Conservation (phyloP, 2,329 filamentous ascomycete genomes). For the Aspergillus pseudotamarii region DNA sequence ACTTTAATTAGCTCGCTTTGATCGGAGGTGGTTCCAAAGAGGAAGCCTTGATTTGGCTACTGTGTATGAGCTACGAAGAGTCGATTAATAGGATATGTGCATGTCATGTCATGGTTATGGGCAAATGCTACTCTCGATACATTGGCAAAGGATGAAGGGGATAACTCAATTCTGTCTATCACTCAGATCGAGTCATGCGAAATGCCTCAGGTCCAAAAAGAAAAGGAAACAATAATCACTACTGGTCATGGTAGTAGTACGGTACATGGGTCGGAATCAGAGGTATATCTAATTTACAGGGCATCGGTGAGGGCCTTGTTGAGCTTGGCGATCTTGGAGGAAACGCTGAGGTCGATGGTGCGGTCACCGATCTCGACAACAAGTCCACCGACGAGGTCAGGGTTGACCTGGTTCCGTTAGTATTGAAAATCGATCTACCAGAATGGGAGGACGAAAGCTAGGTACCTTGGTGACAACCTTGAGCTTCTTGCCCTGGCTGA, state of each 20-base stretch:
- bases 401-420: slow-evolving; percentile 69
- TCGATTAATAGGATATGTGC: neutral
- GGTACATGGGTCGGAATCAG: slow-evolving; percentile 17
- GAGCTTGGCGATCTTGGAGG: slow-evolving; percentile 92
- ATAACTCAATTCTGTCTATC: slow-evolving; percentile 17
- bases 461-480: slow-evolving; percentile 89
- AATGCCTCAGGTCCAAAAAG: slow-evolving; percentile 3
- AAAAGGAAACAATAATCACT: neutral
- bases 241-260: slow-evolving; percentile 12
- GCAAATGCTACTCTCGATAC: neutral
- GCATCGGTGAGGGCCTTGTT: slow-evolving; percentile 98
- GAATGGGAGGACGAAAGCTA: slow-evolving; percentile 13
- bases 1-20: neutral
- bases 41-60: too few relatives aligned
- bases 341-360: slow-evolving; percentile 96
- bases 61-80: neutral
- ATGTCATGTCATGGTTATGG: neutral
- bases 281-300: slow-evolving; percentile 70
- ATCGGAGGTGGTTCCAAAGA: too few relatives aligned
- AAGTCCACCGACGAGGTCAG: slow-evolving; percentile 90
- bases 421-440: neutral
- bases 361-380: slow-evolving; percentile 96
- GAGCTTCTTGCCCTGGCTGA: slow-evolving; percentile 92
- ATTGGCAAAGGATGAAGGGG: neutral
- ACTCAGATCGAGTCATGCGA: slow-evolving; percentile 16